Evolutionary conservation across 2,329 filamentous ascomycete species (phyloP).

Genomic region (Penicillium sp.): DNA sequence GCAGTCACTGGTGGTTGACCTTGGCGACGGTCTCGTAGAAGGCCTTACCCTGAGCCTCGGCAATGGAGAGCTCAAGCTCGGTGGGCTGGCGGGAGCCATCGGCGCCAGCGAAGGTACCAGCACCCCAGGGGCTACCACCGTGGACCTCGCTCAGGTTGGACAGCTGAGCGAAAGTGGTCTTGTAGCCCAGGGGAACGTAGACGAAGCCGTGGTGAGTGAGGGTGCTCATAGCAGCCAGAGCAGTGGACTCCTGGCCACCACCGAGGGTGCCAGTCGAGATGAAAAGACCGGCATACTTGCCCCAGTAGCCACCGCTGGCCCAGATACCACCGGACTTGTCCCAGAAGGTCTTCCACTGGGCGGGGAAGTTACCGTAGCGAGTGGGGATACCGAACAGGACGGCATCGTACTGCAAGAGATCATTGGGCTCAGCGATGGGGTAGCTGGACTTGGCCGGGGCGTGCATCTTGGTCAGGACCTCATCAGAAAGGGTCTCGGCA

Average conservation of each 20-base stretch:
- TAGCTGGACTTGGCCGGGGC: slow-evolving; percentile 76
- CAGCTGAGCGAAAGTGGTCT: slow-evolving; percentile 72
- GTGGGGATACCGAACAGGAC: slow-evolving; percentile 95
- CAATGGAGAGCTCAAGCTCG: slow-evolving; percentile 75
- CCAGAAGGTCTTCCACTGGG: slow-evolving; percentile 87
- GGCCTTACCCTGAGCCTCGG: slow-evolving; percentile 77
- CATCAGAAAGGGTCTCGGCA: slow-evolving; percentile 80
- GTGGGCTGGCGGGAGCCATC: slow-evolving; percentile 86
- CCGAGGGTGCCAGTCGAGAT: slow-evolving; percentile 81
- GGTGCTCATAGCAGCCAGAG: slow-evolving; percentile 79
- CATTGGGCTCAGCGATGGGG: slow-evolving; percentile 63
- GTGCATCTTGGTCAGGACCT: slow-evolving; percentile 88
- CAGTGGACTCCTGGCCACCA: slow-evolving; percentile 92
- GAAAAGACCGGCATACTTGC: slow-evolving; percentile 92
- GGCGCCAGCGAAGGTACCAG: slow-evolving; percentile 78
- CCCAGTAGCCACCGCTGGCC: slow-evolving; percentile 74
- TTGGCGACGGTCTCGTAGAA: slow-evolving; percentile 82
- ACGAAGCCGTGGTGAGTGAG: slow-evolving; percentile 92
- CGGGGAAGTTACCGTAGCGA: slow-evolving; percentile 94
- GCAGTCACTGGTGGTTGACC: slow-evolving; percentile 75
- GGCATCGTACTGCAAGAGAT: slow-evolving; percentile 77
- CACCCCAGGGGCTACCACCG: slow-evolving; percentile 90
- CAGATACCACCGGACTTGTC: slow-evolving; percentile 88
- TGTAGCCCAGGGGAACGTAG: slow-evolving; percentile 94
- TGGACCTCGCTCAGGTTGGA: slow-evolving; percentile 76